phyloP scores from a whole-genome alignment of 2,329 filamentous ascomycete genomes.

The Fusarium sp. region DNA sequence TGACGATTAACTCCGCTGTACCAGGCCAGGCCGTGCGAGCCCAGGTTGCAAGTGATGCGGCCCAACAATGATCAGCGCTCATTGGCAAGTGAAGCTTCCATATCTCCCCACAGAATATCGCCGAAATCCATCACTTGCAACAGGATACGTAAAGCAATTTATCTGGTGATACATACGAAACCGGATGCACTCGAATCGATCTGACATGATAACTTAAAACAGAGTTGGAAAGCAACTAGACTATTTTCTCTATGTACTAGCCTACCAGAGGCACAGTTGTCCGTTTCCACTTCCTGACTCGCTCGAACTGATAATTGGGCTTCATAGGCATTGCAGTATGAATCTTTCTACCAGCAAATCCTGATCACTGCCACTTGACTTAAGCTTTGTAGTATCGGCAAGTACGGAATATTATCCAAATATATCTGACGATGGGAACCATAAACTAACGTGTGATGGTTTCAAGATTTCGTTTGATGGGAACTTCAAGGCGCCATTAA shows the following conservation, averaged over 20 bases:
- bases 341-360: slow-evolving; percentile 12
- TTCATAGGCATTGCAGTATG: slow-evolving; percentile 28
- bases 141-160: slow-evolving; percentile 8
- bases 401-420: too few species aligned
- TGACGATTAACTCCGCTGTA: slow-evolving; percentile 33
- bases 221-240: neutral
- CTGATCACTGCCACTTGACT: slow-evolving; percentile 20
- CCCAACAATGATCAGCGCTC: slow-evolving; percentile 21
- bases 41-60: slow-evolving; percentile 40
- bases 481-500: too few species aligned
- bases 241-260: neutral
- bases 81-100: slow-evolving; percentile 16
- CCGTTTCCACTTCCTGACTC: slow-evolving; percentile 24
- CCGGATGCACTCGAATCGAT: neutral
- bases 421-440: too few species aligned
- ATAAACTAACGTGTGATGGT: too few species aligned
- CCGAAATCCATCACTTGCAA: slow-evolving; percentile 20
- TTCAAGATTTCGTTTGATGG: too few species aligned
- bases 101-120: slow-evolving; percentile 21
- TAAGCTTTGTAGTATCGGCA: neutral
- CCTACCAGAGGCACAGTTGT: slow-evolving; percentile 25
- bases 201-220: slow-evolving; percentile 5
- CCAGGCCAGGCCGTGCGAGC: slow-evolving; percentile 34
- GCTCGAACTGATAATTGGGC: slow-evolving; percentile 33
- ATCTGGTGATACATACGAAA: slow-evolving; percentile 10